Conservation (phyloP, 352 stramenopile species). For the Phytopythium sindhum region DNA sequence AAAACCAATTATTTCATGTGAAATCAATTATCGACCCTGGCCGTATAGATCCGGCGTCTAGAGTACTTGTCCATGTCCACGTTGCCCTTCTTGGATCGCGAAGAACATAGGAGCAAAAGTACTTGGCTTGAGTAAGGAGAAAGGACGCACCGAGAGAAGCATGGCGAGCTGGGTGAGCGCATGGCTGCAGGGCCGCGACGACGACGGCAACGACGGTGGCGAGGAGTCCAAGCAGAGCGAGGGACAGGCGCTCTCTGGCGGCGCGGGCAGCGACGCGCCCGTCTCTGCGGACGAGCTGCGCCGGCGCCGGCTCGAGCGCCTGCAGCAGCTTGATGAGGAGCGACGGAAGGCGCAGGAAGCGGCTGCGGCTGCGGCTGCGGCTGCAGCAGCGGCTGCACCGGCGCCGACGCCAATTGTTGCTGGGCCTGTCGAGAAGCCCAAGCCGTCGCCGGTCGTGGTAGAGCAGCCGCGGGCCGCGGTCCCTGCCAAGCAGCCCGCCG, state of each 20-base stretch:
- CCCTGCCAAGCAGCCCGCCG: slow-evolving; percentile 13
- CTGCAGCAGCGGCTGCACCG: not conserved
- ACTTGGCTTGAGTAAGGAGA: not conserved
- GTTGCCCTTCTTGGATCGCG: slow-evolving; percentile 4
- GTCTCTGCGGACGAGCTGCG: slow-evolving; percentile 47
- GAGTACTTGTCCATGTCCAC: not conserved
- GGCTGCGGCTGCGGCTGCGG: not conserved
- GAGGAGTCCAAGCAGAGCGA: slow-evolving; percentile 32
- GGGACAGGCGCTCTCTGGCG: slow-evolving; percentile 16
- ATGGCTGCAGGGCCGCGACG: slow-evolving; percentile 48
- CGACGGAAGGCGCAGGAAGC: slow-evolving; percentile 21
- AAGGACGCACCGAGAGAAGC: not conserved
- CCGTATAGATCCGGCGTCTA: not conserved
- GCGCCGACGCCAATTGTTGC: not conserved
- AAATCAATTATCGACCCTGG: not conserved
- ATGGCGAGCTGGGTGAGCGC: slow-evolving; percentile 57
- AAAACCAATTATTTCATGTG: not conserved
- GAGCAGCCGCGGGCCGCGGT: not conserved
- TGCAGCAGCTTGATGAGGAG: slow-evolving; percentile 58
- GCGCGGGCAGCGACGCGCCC: slow-evolving; percentile 9
- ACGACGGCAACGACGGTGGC: slow-evolving; percentile 10
- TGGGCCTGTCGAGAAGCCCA: slow-evolving; percentile 5
- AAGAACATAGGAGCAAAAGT: not conserved
- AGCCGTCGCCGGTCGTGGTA: not conserved
- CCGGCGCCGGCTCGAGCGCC: slow-evolving; percentile 45